Evolutionary conservation across 2,329 filamentous ascomycete genomes (phyloP).

Genomic region (Geosmithia flava): DNA sequence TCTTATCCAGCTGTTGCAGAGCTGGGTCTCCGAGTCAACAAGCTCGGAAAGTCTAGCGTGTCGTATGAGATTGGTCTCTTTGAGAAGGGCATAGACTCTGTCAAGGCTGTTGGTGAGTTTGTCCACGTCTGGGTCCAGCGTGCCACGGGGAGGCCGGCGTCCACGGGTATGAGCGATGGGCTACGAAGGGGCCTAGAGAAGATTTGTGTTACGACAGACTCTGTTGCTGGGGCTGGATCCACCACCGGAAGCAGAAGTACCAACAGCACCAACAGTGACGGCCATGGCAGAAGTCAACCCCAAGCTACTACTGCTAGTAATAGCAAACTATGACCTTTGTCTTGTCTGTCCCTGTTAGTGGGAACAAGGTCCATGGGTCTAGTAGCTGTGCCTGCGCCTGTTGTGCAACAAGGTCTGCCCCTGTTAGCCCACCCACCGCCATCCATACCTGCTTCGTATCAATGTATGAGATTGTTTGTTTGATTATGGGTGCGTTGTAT

Average conservation of each 20-base stretch:
- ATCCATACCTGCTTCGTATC: not conserved
- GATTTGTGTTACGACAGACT: slow-evolving; percentile 26
- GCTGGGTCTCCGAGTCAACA: slow-evolving; percentile 69
- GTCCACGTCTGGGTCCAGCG: slow-evolving; percentile 83
- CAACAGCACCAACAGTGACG: not conserved
- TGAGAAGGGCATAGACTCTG: slow-evolving; percentile 55
- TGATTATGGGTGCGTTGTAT: too few relatives aligned
- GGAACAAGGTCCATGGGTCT: not conserved
- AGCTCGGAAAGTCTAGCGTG: slow-evolving; percentile 75
- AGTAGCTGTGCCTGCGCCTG: too few relatives aligned
- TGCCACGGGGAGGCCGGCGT: slow-evolving; percentile 53
- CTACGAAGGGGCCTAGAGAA: slow-evolving; percentile 48
- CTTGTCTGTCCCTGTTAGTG: not conserved
- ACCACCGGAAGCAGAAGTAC: not conserved
- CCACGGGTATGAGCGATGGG: slow-evolving; percentile 47
- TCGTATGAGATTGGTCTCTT: slow-evolving; percentile 87
- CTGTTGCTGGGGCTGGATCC: slow-evolving; percentile 2
- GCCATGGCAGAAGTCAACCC: not conserved
- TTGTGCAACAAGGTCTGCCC: too few relatives aligned
- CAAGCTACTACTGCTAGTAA: not conserved
- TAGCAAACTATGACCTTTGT: not conserved
- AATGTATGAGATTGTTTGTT: too few relatives aligned
- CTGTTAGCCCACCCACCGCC: not conserved
- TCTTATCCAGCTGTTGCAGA: slow-evolving; percentile 75
- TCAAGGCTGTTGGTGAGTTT: slow-evolving; percentile 77